Evolutionary conservation across 2,329 filamentous ascomycete species (phyloP), one percentile per base, ranked within the genome.

Genomic region (Torrubiella hemipterigena): DNA sequence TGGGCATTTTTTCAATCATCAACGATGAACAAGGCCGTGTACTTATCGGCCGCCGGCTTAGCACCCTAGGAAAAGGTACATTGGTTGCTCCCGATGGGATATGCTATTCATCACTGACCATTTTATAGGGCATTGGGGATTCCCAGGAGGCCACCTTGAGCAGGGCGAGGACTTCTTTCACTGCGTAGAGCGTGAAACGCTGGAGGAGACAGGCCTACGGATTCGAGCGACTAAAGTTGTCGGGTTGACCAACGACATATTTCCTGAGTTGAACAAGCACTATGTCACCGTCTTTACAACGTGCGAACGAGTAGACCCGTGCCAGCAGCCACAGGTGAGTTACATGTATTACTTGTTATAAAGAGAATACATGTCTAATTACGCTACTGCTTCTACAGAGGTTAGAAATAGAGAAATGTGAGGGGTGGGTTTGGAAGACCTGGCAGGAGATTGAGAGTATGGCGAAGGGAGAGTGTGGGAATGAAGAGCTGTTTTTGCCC

Each of bases 111-210:
- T n/a, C n/a, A n/a, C n/a, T n/a, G n/a, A n/a, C n/a, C n/a, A n/a
- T n/a, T n/a, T n/a, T n/a, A n/a, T n/a, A n/a, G n/a, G n/a, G n/a
- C n/a, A 33, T 16, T 73, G 68, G 55, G 76, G 75, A 30, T 67
- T 84, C 11, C 81, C 82, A 0, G 82, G 82, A 14, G 83, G 82
- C 0, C 81, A 89, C 44, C 66, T 87, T 12, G 82, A 89, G 38
- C 68, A 70, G 34, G 68, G 69, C 38, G 82, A 89, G 48, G 61
- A 61, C 3, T 64, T 73, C 19, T 59, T 73, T 14, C 50, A 54
- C 0, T 85, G 81, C 36, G 79, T 79, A 0, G 64, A 56, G 29
- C 67, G 82, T 4, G 82, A 89, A 52, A 61, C 70, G 0, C 47
- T 71, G 0, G 82, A 89, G 48, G 82, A 89, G 46, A 84, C 81